A percentile compares a stretch with the other conserved stretches of the same genome.
Conservation (phyloP, 1,284 basidiomycete genomes). For the Singerocomus inundabilis region DNA sequence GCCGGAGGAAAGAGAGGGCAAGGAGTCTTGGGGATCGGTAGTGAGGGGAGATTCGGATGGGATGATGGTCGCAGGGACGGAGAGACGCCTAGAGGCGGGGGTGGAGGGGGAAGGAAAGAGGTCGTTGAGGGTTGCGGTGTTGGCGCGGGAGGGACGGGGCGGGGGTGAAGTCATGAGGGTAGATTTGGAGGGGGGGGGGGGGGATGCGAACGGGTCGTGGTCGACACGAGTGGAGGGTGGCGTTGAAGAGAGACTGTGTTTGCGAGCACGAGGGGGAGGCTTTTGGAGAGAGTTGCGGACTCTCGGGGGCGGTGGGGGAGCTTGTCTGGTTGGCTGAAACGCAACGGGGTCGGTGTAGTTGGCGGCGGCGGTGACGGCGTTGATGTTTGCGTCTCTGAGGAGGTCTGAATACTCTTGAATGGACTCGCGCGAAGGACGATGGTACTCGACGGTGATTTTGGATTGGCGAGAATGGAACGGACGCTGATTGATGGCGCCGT, state of each 20-base stretch:
- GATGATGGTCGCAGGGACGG: slow-evolving; percentile 42
- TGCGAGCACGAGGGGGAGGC: slow-evolving; percentile 48
- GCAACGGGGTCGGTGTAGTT: slow-evolving; percentile 40
- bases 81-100: slow-evolving; percentile 50
- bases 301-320: slow-evolving; percentile 52
- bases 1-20: slow-evolving; percentile 37
- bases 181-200: background rate
- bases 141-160: slow-evolving; percentile 74
- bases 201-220: slow-evolving; percentile 56
- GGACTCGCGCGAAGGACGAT: slow-evolving; percentile 61
- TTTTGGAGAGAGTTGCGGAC: slow-evolving; percentile 62
- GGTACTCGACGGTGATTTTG: slow-evolving; percentile 72
- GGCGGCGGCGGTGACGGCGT: slow-evolving; percentile 49
- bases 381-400: slow-evolving; percentile 56
- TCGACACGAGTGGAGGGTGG: slow-evolving; percentile 36
- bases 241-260: slow-evolving; percentile 44
- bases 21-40: slow-evolving; percentile 45
- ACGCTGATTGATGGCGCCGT: slow-evolving; percentile 37
- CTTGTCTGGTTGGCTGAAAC: slow-evolving; percentile 47
- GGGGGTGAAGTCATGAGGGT: slow-evolving; percentile 47
- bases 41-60: slow-evolving; percentile 40
- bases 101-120: slow-evolving; percentile 44
- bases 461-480: slow-evolving; percentile 45
- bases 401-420: slow-evolving; percentile 74
- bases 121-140: slow-evolving; percentile 76